Evolutionary conservation across 495 filamentous ascomycete genomes (phyloP), one percentile per base, ranked within the genome.

Genomic region (Aspergillus sparsus): DNA sequence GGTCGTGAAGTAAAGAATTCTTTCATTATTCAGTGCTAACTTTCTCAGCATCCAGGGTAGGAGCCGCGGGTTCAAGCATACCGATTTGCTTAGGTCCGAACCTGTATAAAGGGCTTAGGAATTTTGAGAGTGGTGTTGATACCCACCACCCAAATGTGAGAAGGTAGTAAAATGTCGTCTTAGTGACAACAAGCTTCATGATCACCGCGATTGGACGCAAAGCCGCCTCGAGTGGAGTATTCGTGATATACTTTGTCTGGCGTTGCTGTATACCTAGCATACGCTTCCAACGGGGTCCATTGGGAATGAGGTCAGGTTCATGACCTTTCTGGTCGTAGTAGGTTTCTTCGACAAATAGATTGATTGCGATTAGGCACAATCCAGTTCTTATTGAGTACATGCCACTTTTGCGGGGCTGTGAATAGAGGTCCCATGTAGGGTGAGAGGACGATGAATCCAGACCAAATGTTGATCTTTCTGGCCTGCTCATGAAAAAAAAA

Each of bases 401-500:
- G 74, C 83, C 84, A 87, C n/a, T 68, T 69, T 58, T 75, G 59
- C 1, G 72, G 78, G 15, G 83, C 78, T 2, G 79, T 71, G n/a
- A 87, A 68, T 0, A 87, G 75, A 0, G 85, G 85, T 0, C 85
- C 85, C 36, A 87, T 66, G 62, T 84, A 88, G 0, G 85, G 85
- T 7, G 80, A 82, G 10, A 86, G 74, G 49, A 83, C 73, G 51
- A 82, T 74, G 33, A 76, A 74, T 18, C 62, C 74, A 49, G 78
- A 73, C 83, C 83, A 86, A 64, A 84, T 77, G 66, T 87, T 86
- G 68, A 88, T 88, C 66, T 86, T 86, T 10, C 83, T 75, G 15
- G 76, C 77, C 52, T 83, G 82, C 60, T 87, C 83, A 59, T 87
- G 84, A 68, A 87, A 80, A 76, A 84, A 88, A 72, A 86, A 88